phyloP scores from a whole-genome alignment of 2,329 filamentous ascomycete genomes.

The Diplodia intermedia region DNA sequence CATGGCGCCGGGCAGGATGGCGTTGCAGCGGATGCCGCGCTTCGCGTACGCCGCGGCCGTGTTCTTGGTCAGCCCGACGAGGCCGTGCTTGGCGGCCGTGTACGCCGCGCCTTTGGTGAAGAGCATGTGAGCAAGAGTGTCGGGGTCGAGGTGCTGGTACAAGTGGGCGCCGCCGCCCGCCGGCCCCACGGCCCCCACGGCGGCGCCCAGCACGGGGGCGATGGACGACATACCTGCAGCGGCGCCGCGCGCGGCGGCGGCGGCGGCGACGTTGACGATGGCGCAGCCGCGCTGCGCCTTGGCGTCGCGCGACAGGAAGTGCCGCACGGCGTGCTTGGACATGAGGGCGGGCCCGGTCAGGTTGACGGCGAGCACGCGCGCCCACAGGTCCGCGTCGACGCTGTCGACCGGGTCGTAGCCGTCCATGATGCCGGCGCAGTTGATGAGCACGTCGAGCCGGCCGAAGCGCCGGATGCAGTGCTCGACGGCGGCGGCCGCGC shows the following conservation, averaged over 20 bases:
- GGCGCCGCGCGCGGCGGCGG: conserved; percentile 17
- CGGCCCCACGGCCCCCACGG: conserved; percentile 3
- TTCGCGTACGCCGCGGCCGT: conserved; percentile 56
- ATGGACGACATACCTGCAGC: conserved; percentile 23
- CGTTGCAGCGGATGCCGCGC: conserved; percentile 56
- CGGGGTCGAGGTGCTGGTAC: conserved; percentile 35
- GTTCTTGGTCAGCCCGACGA: conserved; percentile 57
- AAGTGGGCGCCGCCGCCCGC: conserved; percentile 3
- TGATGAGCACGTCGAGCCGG: conserved; percentile 64
- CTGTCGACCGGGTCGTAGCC: conserved; percentile 61
- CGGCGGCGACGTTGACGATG: conserved; percentile 59
- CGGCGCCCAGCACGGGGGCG: conserved; percentile 31
- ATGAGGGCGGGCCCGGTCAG: conserved; percentile 63
- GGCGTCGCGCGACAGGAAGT: conserved; percentile 53
- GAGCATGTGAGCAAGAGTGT: conserved; percentile 7
- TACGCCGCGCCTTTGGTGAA: conserved; percentile 52
- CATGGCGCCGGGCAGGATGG: conserved; percentile 52
- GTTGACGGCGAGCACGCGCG: conserved; percentile 63
- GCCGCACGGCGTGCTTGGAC: conserved; percentile 59
- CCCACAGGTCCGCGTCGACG: conserved; percentile 57
- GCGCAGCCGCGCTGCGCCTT: conserved; percentile 47
- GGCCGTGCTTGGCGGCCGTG: conserved; percentile 54
- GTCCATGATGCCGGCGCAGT: conserved; percentile 66
- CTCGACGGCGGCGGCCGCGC: conserved; percentile 16
- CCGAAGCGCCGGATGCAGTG: conserved; percentile 45